Evolutionary conservation across 352 stramenopile species (phyloP).

Genomic region (Pythium vanterpoolii): DNA sequence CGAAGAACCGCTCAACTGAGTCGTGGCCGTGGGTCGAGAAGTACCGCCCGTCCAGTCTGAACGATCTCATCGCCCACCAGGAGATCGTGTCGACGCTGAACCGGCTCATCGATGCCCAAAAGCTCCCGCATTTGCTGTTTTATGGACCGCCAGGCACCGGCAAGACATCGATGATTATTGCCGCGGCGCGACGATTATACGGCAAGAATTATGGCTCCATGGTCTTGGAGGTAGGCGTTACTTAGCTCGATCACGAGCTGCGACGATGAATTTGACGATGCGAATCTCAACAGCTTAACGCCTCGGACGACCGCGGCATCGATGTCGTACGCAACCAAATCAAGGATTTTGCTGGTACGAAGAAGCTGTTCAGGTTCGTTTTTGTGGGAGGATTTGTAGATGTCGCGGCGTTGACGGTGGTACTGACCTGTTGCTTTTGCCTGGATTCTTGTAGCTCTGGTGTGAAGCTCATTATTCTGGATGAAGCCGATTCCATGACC

Average conservation of each 20-base stretch:
- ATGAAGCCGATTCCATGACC: constrained; percentile 98
- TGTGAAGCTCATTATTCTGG: constrained; percentile 98
- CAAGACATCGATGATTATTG: constrained; percentile 98
- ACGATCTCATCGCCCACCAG: constrained; percentile 96
- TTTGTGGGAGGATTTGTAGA: no score
- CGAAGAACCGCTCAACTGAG: constrained; percentile 73
- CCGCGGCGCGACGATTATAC: constrained; percentile 94
- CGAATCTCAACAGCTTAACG: constrained; percentile 88
- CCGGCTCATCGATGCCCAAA: constrained; percentile 94
- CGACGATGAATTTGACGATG: background rate
- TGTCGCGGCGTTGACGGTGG: no score
- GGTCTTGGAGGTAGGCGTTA: constrained; percentile 83
- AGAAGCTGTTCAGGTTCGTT: constrained; percentile 91
- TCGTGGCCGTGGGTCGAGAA: constrained; percentile 98
- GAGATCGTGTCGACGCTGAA: constrained; percentile 97
- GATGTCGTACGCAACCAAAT: constrained; percentile 98
- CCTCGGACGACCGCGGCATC: constrained; percentile 96
- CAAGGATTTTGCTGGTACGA: constrained; percentile 97
- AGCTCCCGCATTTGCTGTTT: constrained; percentile 96
- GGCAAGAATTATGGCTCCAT: constrained; percentile 93
- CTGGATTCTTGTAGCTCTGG: background rate
- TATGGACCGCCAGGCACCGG: constrained; percentile 97
- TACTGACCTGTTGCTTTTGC: no score
- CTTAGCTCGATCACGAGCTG: background rate
- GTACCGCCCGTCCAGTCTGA: constrained; percentile 93